phyloP scores from a whole-genome alignment of 768 basidiomycete species.

The Rhodotorula taiwanensis region DNA sequence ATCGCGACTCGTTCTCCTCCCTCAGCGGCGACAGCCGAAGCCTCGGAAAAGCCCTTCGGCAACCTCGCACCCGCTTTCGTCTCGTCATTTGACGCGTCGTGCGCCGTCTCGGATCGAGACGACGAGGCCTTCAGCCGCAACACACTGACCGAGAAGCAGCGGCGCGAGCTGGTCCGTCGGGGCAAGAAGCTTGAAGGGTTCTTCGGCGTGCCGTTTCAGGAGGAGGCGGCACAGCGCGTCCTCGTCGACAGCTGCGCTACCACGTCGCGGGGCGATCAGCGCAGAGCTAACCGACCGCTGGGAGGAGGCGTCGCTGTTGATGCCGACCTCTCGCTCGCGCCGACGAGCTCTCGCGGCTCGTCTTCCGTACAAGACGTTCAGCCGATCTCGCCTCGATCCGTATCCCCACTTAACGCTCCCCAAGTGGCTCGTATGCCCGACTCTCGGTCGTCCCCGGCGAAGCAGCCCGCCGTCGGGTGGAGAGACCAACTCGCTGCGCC shows the following conservation, averaged over 20 bases:
- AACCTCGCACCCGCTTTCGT: conserved; percentile 14
- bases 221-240: conserved; percentile 1
- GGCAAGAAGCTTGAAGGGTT: conserved; percentile 33
- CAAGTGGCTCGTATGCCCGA: too few relatives aligned
- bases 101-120: too few relatives aligned
- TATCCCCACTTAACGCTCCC: too few relatives aligned
- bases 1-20: background rate
- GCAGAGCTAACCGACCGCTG: too few relatives aligned
- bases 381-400: too few relatives aligned
- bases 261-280: too few relatives aligned
- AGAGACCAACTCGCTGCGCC: background rate
- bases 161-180: conserved; percentile 19
- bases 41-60: background rate
- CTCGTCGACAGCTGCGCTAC: background rate
- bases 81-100: conserved; percentile 5
- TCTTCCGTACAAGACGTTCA: too few relatives aligned
- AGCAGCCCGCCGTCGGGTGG: too few relatives aligned
- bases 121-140: conserved; percentile 22
- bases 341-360: too few relatives aligned
- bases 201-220: conserved; percentile 24
- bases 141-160: conserved; percentile 10
- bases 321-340: too few relatives aligned
- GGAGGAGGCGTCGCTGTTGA: too few relatives aligned
- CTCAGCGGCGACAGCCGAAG: background rate
- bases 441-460: too few relatives aligned